Base-by-base conservation (phyloP, 2,329 filamentous ascomycete species). In the Ramichloridium luteum region DNA sequence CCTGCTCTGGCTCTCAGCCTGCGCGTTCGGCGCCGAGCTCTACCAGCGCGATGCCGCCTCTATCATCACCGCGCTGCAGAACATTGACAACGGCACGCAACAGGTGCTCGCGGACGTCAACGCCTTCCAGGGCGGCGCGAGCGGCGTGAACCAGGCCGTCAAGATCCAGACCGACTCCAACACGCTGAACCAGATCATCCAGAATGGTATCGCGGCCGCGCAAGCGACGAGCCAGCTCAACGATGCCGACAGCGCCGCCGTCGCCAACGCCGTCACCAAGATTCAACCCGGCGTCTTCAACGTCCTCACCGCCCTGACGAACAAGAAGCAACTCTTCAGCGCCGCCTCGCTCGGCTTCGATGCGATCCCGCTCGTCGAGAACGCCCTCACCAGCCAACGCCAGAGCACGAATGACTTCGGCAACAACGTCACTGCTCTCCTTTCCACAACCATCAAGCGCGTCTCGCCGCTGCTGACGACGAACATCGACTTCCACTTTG, bases 321-420 rank as follows among this genome's bases (percentile, higher is more conserved):
- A n/a, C 23, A 25, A 25, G 23, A n/a, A n/a, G n/a, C n/a, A n/a
- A n/a, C n/a, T n/a, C n/a, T n/a, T n/a, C n/a, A n/a, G n/a, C n/a
- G n/a, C n/a, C n/a, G n/a, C n/a, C n/a, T n/a, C n/a, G n/a, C n/a
- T n/a, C n/a, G n/a, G n/a, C n/a, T n/a, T n/a, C n/a, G n/a, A n/a
- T n/a, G n/a, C n/a, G n/a, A n/a, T n/a, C n/a, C n/a, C n/a, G n/a
- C n/a, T n/a, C n/a, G n/a, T n/a, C n/a, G n/a, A n/a, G n/a, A n/a
- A n/a, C 23, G 13, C 23, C n/a, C 23, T 13, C 13, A 13, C 23
- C n/a, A 13, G 13, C 23, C 23, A 13, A 25, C 23, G 13, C 23
- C 23, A 25, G 23, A n/a, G n/a, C n/a, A n/a, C n/a, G n/a, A n/a
- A n/a, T 13, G n/a, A 25, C 23, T 25, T 25, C 23, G 23, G 23